Conservation (phyloP, 257 asterid genomes). For the Verbena officinalis region DNA sequence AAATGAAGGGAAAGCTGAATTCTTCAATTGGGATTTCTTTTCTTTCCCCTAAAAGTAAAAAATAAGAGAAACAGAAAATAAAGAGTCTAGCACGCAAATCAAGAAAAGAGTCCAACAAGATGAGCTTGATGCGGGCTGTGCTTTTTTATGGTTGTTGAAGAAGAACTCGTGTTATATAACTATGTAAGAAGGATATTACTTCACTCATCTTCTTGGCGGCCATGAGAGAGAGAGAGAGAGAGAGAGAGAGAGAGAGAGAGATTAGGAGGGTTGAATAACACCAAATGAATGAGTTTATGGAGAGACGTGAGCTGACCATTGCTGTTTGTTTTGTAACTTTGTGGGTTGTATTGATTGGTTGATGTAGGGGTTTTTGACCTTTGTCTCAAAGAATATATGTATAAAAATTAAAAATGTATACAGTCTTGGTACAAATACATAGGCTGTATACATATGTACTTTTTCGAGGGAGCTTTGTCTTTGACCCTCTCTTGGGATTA, state of each 20-base stretch:
- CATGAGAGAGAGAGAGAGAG: conserved; percentile 39
- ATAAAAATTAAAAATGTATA: neutral
- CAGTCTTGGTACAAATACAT: conserved; percentile 24
- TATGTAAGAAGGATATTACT: conserved; percentile 31
- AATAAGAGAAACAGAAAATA: conserved; percentile 7
- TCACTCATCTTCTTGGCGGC: conserved; percentile 60
- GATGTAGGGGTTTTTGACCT: conserved; percentile 43
- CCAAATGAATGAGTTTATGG: conserved; percentile 35
- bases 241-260: conserved; percentile 23
- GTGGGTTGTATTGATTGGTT: conserved; percentile 40
- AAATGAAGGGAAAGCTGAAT: conserved; percentile 22
- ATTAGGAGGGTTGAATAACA: conserved; percentile 31
- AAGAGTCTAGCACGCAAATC: conserved; percentile 47
- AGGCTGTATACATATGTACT: conserved; percentile 14
- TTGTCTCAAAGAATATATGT: conserved; percentile 27
- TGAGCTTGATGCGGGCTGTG: conserved; percentile 20
- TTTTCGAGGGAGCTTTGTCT: conserved; percentile 25
- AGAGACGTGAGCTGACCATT: conserved; percentile 56
- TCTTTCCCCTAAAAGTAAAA: neutral
- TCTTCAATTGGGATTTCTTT: conserved; percentile 27
- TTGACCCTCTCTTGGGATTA: conserved; percentile 32
- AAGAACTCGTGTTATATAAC: conserved; percentile 17
- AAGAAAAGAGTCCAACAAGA: conserved; percentile 28
- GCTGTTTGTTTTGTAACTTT: conserved; percentile 43
- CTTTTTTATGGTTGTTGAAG: conserved; percentile 23